Evolutionary conservation across 192 early-diverging fungal genomes (phyloP).

Genomic region (Coemansia sp.): DNA sequence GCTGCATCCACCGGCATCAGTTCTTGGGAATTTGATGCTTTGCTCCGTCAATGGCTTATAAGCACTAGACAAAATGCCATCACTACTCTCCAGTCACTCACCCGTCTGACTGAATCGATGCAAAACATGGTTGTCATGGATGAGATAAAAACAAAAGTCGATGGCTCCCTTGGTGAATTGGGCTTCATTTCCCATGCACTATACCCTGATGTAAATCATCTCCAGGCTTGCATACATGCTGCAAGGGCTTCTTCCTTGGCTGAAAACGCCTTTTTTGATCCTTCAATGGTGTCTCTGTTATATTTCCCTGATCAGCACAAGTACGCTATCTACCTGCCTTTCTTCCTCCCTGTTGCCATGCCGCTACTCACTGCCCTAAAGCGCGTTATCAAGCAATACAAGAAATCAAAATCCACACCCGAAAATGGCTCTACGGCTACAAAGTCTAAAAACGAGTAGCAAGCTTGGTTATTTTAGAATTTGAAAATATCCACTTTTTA

Average conservation of each 20-base stretch:
- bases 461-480: too few species aligned
- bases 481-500: too few species aligned
- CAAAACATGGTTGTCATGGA: constrained; percentile 94
- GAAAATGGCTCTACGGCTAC: too few species aligned
- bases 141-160: constrained; percentile 74
- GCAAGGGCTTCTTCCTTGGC: constrained; percentile 65
- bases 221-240: constrained; percentile 60
- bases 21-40: constrained; percentile 76
- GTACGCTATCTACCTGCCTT: constrained; percentile 94
- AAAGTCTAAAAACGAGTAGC: too few species aligned
- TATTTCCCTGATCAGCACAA: constrained; percentile 99
- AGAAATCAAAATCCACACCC: too few species aligned
- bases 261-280: constrained; percentile 95
- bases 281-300: constrained; percentile 94
- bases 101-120: constrained; percentile 70
- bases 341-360: constrained; percentile 86
- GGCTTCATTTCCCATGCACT: constrained; percentile 37
- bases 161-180: constrained; percentile 46
- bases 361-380: constrained; percentile 64
- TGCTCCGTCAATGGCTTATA: constrained; percentile 68
- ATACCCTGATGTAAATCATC: constrained; percentile 13
- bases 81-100: constrained; percentile 76
- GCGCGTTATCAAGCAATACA: constrained; percentile 3
- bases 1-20: constrained; percentile 68
- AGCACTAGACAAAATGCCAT: constrained; percentile 74